Conservation (phyloP, 306 rosid species). For the Albizia julibrissin region DNA sequence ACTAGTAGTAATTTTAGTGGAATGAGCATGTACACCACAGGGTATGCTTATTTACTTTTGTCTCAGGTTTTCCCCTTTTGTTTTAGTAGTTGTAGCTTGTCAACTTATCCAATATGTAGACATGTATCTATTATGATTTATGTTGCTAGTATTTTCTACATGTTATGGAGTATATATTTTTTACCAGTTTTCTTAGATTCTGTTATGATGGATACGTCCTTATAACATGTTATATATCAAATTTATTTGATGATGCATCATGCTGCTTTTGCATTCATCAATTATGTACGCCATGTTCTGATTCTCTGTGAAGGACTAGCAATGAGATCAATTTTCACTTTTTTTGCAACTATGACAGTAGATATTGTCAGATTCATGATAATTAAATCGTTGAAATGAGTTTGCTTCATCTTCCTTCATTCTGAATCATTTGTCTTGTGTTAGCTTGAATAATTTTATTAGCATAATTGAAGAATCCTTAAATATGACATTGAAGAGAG, state of each 20-base stretch:
- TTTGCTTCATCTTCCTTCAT: neutral
- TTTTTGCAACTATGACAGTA: neutral
- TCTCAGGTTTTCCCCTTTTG: constrained; percentile 23
- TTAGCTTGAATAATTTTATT: neutral
- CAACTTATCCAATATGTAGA: neutral
- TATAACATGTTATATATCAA: constrained; percentile 6
- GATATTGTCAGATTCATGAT: neutral
- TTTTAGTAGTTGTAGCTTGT: constrained; percentile 3
- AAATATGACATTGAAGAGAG: constrained; percentile 9
- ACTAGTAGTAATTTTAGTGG: constrained; percentile 97
- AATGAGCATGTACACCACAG: constrained; percentile 96
- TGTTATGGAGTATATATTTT: constrained; percentile 22
- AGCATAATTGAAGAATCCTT: constrained; percentile 3
- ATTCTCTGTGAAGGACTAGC: constrained; percentile 10
- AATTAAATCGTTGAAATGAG: neutral
- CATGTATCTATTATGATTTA: neutral
- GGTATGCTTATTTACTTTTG: constrained; percentile 51
- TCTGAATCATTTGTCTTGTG: neutral
- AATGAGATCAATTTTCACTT: neutral
- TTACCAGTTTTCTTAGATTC: neutral
- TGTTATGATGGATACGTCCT: neutral
- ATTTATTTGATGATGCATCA: neutral
- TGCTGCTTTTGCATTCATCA: neutral
- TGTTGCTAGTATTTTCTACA: neutral
- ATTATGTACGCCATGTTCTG: neutral